Base-by-base conservation (phyloP, 148 eudicot species). In the Silene latifolia region DNA sequence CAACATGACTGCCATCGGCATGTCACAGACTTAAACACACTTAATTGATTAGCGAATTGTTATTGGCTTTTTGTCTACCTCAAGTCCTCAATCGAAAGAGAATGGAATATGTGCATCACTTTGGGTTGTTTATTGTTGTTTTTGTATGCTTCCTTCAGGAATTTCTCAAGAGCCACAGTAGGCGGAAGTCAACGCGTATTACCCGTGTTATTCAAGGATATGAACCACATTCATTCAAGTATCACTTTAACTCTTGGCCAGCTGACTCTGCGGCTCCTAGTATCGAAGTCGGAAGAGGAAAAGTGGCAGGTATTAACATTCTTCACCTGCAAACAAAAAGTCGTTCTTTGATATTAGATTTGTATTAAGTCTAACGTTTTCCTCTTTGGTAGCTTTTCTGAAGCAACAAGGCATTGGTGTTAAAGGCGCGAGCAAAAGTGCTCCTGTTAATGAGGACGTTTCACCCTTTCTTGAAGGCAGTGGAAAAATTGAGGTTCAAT, bases 371-470 rank as follows among this genome's bases (percentile, higher is more conserved):
- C 62, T 63, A 14, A 21, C 58, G 63, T 35, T 35, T 67, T 39
- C 67, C 81, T 51, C 63, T n/a, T 64, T 80, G 4, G 72, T 79
- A 95, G 99, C 99, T 81, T 90, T 95, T 83, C 82, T 95, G 85
- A 95, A 95, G 90, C 99, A 95, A 87, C 99, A 95, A 88, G 97
- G 97, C 81, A 83, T 72, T 82, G 94, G 88, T 48, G 80, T 74
- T 79, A 95, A 95, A 75, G 92, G 92, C 63, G 75, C 74, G 67
- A 81, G 81, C 25, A 95, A 95, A 86, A 81, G 82, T 84, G 86
- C 86, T 80, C 91, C 99, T 73, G 89, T 86, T 35, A 86, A 81
- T 77, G 98, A 90, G 81, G 99, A 95, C 76, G 87, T 92, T 75
- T 97, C 97, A 53, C 99, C 97, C 48, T 83, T 95, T 89, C 99